These are phyloP conservation scores for Diaporthe batatas DNA, from an alignment of 2,329 filamentous ascomycete genomes.

Conservation along the genomic window DNA sequence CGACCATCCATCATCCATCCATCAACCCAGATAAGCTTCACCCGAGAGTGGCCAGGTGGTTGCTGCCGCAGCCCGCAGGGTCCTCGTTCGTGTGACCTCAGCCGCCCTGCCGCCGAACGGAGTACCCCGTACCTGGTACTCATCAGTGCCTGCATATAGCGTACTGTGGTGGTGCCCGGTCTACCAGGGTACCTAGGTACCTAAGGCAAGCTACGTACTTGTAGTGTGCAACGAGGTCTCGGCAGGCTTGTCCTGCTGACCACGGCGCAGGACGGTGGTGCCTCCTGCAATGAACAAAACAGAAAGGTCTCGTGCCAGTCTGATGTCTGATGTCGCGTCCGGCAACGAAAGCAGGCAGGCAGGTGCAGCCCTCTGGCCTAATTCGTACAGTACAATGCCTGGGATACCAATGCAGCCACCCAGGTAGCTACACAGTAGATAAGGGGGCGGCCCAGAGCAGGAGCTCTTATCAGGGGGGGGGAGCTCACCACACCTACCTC, in stretches of 20 bases:
- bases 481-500: neutral
- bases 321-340: conserved; percentile 24
- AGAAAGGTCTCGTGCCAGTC: conserved; percentile 16
- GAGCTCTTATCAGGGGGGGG: conserved; percentile 29
- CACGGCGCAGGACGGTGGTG: neutral
- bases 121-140: neutral
- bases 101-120: neutral
- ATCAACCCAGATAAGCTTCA: conserved; percentile 22
- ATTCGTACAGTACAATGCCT: too few species aligned
- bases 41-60: conserved; percentile 15
- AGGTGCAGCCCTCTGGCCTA: neutral
- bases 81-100: conserved; percentile 17
- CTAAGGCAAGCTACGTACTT: too few species aligned
- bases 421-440: too few species aligned
- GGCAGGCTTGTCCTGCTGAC: conserved; percentile 10
- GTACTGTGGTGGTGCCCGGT: neutral
- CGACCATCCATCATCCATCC: neutral
- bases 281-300: neutral
- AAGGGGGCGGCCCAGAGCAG: neutral
- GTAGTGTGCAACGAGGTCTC: neutral
- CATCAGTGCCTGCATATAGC: neutral
- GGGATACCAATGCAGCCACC: too few species aligned
- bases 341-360: neutral
- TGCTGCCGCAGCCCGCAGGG: conserved; percentile 3
- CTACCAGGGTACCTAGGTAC: too few species aligned